Evolutionary conservation across 805 yeast species (phyloP), one percentile per base, ranked within the genome.

Genomic region (Phaffomyces antillensis): DNA sequence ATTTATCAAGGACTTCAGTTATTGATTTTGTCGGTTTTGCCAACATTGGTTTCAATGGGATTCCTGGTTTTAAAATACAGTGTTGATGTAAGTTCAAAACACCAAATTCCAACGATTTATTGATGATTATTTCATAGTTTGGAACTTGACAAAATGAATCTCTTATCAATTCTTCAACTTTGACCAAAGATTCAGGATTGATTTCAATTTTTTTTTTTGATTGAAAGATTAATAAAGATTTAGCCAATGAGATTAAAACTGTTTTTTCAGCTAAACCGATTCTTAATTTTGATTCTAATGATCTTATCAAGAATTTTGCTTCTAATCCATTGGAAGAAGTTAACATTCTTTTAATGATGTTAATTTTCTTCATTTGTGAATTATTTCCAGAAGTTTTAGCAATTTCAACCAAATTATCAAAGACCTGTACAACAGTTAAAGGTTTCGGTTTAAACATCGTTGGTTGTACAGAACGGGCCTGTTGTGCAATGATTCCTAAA

Each of bases 11-110:
- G 1, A 93, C 86, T 60, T 93, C 99, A n/a, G 85, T 77, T 32
- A 93, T 82, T 2, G 96, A 77, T 59, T 93, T 91, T 0, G 98
- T 91, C 3, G 99, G 99, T 60, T 91, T 93, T 7, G 99, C 99
- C 57, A 93, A 76, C 99, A 93, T 93, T 1, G 99, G 99, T 60
- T 90, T 91, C 54, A 93, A 71, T 0, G 99, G 99, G 5, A 93
- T 81, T 2, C 98, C 98, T 0, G 99, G 96, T 10, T 83, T 80
- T 49, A 93, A 67, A 35, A 79, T 79, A 54, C 95, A 81, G 52
- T 81, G 76, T 10, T 83, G 81, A 40, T 75, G 67, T 36, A 93
- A 60, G 33, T 83, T 70, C 53, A 71, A 64, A 3, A 91, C 72
- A 0, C 98, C 98, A 54, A 78, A 59, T 37, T 79, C 68, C 47